Conservation (phyloP, 495 filamentous ascomycete species). For the Talaromyces ruber region DNA sequence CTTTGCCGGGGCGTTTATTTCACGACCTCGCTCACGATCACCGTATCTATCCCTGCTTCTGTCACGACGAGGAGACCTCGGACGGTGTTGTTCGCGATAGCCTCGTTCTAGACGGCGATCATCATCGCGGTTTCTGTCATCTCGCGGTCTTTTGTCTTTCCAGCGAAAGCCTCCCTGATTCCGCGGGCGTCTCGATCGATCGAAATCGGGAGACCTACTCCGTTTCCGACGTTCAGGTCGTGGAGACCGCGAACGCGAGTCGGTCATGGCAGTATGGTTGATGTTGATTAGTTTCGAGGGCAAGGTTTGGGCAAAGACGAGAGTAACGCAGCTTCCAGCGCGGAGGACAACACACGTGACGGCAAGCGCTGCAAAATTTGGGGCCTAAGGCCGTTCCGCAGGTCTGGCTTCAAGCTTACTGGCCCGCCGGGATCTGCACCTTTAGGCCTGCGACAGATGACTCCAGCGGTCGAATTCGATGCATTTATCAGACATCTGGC, state of each 20-base stretch:
- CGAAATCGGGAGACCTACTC: slow-evolving; percentile 27
- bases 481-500: not conserved
- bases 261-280: not conserved
- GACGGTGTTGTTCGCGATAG: slow-evolving; percentile 38
- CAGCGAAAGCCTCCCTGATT: slow-evolving; percentile 52
- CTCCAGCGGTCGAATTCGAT: not conserved
- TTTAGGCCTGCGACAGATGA: not conserved
- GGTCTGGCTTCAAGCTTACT: not conserved
- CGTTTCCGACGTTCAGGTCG: slow-evolving; percentile 18
- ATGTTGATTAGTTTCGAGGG: not conserved
- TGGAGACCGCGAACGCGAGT: slow-evolving; percentile 9
- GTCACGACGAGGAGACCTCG: slow-evolving; percentile 25
- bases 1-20: not conserved
- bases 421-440: not conserved
- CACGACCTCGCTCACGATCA: slow-evolving; percentile 15
- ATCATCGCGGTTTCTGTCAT: slow-evolving; percentile 26
- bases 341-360: not conserved
- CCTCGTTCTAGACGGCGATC: slow-evolving; percentile 45
- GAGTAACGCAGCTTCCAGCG: not conserved
- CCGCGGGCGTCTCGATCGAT: slow-evolving; percentile 21
- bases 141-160: slow-evolving; percentile 54
- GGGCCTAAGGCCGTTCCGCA: not conserved
- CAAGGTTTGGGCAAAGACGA: not conserved
- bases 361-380: not conserved
- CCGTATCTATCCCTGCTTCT: slow-evolving; percentile 18